These are phyloP conservation scores for Cicer judaicum DNA, from an alignment of 306 rosid genomes.

Conservation along the genomic window DNA sequence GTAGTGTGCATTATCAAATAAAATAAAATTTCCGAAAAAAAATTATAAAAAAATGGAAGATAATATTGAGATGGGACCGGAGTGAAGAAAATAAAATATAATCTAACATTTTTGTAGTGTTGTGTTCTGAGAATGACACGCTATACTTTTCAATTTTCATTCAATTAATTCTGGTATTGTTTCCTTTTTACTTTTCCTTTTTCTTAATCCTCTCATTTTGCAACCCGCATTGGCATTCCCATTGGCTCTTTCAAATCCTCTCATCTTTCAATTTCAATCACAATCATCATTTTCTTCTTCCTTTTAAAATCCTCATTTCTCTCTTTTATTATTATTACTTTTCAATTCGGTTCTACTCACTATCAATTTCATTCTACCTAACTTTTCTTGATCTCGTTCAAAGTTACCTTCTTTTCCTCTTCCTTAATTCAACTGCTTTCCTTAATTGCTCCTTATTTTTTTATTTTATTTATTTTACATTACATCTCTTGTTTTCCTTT, in stretches of 20 bases:
- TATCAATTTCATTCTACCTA: conserved; percentile 10
- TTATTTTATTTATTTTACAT: not conserved
- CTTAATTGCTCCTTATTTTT: conserved; percentile 28
- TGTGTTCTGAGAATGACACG: conserved; percentile 34
- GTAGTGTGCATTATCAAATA: no score
- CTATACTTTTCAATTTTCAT: conserved; percentile 30
- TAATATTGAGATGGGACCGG: not conserved
- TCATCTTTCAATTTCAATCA: conserved; percentile 25
- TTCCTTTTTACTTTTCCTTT: conserved; percentile 38
- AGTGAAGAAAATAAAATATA: not conserved
- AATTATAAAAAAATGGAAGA: not conserved
- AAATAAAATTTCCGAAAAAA: no score
- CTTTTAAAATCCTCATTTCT: not conserved
- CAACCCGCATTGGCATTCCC: conserved; percentile 4
- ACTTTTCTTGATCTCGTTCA: conserved; percentile 38
- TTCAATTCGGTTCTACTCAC: conserved; percentile 19
- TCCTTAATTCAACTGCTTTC: conserved; percentile 32
- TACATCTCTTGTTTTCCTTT: conserved; percentile 13
- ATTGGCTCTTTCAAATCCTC: not conserved
- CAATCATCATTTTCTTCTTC: conserved; percentile 37
- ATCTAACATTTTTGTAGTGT: not conserved
- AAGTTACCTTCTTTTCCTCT: conserved; percentile 35
- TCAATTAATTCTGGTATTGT: conserved; percentile 21
- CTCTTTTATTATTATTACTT: not conserved
- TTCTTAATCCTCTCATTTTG: conserved; percentile 6